phyloP scores from a whole-genome alignment of 169 alveolate species.

The Cryptosporidium xiaoi region DNA sequence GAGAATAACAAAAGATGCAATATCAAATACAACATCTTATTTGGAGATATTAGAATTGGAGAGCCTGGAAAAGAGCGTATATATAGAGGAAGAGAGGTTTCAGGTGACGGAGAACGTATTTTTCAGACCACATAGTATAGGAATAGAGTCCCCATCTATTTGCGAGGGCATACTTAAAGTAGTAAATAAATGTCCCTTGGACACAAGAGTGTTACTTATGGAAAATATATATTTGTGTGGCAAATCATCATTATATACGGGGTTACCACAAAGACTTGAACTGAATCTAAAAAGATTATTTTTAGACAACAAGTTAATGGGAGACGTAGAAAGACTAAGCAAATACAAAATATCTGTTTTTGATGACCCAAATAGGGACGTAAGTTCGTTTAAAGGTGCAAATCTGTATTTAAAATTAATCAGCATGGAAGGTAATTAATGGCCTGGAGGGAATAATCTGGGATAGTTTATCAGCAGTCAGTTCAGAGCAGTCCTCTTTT shows the following conservation, averaged over 20 bases:
- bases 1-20: slow-evolving; percentile 10
- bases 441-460: slow-evolving; percentile 70
- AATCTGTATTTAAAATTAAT: slow-evolving; percentile 21
- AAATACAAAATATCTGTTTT: slow-evolving; percentile 41
- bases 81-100: slow-evolving; percentile 67
- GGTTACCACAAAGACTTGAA: slow-evolving; percentile 63
- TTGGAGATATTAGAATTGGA: slow-evolving; percentile 18
- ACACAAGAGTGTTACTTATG: slow-evolving; percentile 36
- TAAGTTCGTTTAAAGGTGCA: slow-evolving; percentile 58
- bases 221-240: slow-evolving; percentile 50
- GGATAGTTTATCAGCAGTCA: slow-evolving; percentile 45
- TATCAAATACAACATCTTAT: slow-evolving; percentile 49
- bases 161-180: slow-evolving; percentile 66
- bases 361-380: slow-evolving; percentile 58
- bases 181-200: slow-evolving; percentile 57
- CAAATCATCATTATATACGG: slow-evolving; percentile 40
- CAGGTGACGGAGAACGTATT: slow-evolving; percentile 69
- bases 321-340: slow-evolving; percentile 37
- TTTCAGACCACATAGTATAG: slow-evolving; percentile 39
- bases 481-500: slow-evolving; percentile 25
- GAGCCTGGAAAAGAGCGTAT: slow-evolving; percentile 1
- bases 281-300: slow-evolving; percentile 30
- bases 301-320: slow-evolving; percentile 32
- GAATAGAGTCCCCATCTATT: slow-evolving; percentile 56
- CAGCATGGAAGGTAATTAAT: slow-evolving; percentile 1